A percentile compares a stretch with the other conserved stretches of the same genome.
Evolutionary conservation across 2,329 filamentous ascomycete genomes (phyloP).

Genomic region (Exophiala sp.): DNA sequence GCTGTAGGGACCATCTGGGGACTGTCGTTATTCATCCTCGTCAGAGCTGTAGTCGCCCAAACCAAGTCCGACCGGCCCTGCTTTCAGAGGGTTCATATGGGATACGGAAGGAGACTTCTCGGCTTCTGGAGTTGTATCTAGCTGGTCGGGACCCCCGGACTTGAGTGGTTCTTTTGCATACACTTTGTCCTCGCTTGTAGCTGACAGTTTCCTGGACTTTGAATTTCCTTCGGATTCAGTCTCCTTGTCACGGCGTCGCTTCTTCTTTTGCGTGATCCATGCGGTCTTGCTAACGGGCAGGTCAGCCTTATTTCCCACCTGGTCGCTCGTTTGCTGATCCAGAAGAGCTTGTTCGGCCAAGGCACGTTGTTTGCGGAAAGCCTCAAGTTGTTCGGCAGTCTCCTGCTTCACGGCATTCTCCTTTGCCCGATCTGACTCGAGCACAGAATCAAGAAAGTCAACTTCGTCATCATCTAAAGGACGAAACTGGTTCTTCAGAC

Average conservation of each 20-base stretch:
- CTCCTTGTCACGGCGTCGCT: conserved; percentile 48
- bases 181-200: conserved; percentile 23
- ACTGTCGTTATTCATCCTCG: conserved; percentile 30
- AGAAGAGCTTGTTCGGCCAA: conserved; percentile 47
- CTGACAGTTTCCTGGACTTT: conserved; percentile 41
- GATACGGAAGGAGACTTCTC: background rate
- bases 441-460: conserved; percentile 50
- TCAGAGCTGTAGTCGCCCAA: conserved; percentile 39
- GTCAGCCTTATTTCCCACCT: conserved; percentile 1
- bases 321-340: background rate
- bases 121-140: background rate
- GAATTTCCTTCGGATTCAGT: conserved; percentile 37
- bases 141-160: background rate
- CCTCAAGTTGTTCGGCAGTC: conserved; percentile 53
- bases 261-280: conserved; percentile 47
- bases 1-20: no score
- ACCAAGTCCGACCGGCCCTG: conserved; percentile 32
- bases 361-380: conserved; percentile 55
- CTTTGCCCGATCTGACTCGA: conserved; percentile 52
- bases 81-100: conserved; percentile 18
- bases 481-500: conserved; percentile 48
- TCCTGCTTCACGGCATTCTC: conserved; percentile 54
- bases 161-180: conserved; percentile 4
- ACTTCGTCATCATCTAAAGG: conserved; percentile 48
- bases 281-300: conserved; percentile 32